phyloP scores from a whole-genome alignment of 192 early-diverging fungal genomes.

The Coemansia sp. region DNA sequence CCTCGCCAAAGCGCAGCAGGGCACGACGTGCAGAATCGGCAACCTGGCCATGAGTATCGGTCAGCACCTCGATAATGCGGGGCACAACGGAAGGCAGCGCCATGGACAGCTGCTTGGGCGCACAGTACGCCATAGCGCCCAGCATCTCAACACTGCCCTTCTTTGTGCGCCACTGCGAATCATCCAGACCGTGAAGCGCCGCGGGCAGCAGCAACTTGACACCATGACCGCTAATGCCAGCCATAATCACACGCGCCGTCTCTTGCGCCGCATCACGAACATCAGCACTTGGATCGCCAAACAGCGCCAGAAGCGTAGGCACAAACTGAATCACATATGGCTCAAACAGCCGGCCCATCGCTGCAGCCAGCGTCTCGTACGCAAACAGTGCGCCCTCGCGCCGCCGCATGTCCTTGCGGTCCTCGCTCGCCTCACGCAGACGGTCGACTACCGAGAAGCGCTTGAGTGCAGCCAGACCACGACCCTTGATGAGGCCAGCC shows the following conservation, averaged over 20 bases:
- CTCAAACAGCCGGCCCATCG: constrained; percentile 91
- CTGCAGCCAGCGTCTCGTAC: constrained; percentile 82
- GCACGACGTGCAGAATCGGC: constrained; percentile 83
- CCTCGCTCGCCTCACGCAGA: constrained; percentile 63
- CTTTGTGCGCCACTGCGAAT: constrained; percentile 96
- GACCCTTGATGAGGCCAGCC: constrained; percentile 90
- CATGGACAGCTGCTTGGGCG: constrained; percentile 90
- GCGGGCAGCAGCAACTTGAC: constrained; percentile 95
- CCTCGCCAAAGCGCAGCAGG: constrained; percentile 84
- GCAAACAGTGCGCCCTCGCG: constrained; percentile 95
- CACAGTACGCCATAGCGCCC: constrained; percentile 92
- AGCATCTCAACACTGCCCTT: constrained; percentile 93
- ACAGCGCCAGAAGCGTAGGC: constrained; percentile 83
- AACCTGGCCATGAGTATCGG: constrained; percentile 91
- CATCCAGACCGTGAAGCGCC: constrained; percentile 81
- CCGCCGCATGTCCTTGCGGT: constrained; percentile 73
- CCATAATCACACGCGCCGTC: constrained; percentile 90
- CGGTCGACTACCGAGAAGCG: constrained; percentile 76
- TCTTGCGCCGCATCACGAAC: constrained; percentile 92
- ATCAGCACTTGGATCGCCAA: constrained; percentile 77
- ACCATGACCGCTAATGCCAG: constrained; percentile 89
- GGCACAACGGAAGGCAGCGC: constrained; percentile 92
- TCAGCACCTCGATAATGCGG: constrained; percentile 84
- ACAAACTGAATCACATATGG: constrained; percentile 95
- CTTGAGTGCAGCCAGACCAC: constrained; percentile 85